These are phyloP conservation scores for Musa schizocarpa DNA, from an alignment of 176 grass and related monocot genomes.

Conservation along the genomic window DNA sequence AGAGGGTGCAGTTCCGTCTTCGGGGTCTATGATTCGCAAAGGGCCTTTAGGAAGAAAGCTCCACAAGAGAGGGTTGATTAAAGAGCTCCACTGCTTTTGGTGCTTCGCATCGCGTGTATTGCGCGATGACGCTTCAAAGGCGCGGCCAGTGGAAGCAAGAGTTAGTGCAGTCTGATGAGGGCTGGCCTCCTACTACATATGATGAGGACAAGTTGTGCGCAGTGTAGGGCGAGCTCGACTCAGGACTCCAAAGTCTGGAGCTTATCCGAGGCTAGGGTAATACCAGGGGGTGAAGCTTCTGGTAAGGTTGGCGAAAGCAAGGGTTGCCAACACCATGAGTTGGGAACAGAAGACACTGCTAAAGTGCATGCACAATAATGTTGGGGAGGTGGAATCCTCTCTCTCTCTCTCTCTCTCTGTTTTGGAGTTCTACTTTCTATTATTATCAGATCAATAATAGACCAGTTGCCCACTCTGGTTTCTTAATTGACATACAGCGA, in stretches of 20 bases:
- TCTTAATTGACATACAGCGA: neutral
- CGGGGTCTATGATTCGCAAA: neutral
- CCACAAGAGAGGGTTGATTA: neutral
- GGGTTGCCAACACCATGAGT: neutral
- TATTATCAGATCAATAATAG: too few species aligned
- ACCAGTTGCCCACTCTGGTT: too few species aligned
- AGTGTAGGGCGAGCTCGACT: neutral
- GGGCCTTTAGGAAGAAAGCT: neutral
- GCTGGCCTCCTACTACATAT: neutral
- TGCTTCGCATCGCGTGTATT: neutral
- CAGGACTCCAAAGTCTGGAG: neutral
- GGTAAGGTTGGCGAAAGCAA: too few species aligned
- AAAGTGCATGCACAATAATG: neutral
- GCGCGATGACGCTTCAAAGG: neutral
- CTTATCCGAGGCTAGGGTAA: neutral
- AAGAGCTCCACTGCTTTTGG: conserved; percentile 5
- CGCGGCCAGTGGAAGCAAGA: conserved; percentile 9
- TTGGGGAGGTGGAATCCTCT: neutral
- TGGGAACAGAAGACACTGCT: neutral
- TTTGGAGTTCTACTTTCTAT: neutral
- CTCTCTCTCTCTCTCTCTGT: neutral
- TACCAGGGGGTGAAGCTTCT: too few species aligned
- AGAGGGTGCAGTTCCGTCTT: neutral
- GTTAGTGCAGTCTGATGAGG: conserved; percentile 15
- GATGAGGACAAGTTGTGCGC: neutral